Evolutionary conservation across 1,284 basidiomycete genomes (phyloP).

Genomic region (Ceratobasidium theobromae): DNA sequence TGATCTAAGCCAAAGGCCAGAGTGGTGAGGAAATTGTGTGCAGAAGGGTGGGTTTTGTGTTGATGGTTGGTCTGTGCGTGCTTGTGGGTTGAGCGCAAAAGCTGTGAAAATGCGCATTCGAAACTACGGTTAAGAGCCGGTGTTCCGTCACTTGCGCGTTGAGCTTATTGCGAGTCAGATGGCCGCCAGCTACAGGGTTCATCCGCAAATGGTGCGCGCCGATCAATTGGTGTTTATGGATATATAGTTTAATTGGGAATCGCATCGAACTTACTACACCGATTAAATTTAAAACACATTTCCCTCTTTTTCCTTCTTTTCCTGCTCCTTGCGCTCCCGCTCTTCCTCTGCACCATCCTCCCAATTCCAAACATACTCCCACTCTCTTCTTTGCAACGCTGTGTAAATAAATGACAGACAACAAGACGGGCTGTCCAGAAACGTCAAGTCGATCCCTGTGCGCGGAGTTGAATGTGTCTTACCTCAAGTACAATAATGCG

Average conservation of each 20-base stretch:
- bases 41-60: no score
- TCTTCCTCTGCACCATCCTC: conserved; percentile 47
- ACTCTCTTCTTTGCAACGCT: conserved; percentile 57
- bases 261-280: not conserved
- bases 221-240: no score
- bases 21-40: no score
- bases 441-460: not conserved
- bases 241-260: not conserved
- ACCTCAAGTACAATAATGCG: conserved; percentile 90
- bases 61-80: no score
- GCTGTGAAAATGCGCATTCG: no score
- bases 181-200: no score
- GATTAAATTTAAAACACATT: not conserved
- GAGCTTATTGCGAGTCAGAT: no score
- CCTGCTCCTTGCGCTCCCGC: conserved; percentile 39
- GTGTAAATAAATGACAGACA: conserved; percentile 61
- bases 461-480: conserved; percentile 40
- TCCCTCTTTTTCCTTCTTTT: conserved; percentile 32
- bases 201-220: no score
- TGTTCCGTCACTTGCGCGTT: no score
- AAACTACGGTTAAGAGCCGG: no score
- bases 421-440: conserved; percentile 60
- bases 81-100: no score
- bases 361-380: conserved; percentile 65
- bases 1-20: no score